Conservation (phyloP, 2,329 filamentous ascomycete species). For the Penicillium corylophilum region DNA sequence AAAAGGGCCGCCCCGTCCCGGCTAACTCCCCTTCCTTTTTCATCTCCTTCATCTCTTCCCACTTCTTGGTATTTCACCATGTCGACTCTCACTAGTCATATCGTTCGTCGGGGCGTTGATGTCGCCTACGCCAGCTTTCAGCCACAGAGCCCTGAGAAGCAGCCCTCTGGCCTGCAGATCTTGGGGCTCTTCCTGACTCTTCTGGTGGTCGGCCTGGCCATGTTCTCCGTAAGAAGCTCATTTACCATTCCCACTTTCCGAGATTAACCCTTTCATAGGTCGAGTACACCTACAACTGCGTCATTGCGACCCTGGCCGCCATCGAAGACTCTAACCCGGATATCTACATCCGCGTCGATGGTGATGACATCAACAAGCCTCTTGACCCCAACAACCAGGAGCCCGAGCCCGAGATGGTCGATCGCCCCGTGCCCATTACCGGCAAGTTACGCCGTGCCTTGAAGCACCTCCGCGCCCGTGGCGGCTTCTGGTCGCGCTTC, state of each 20-base stretch:
- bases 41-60: neutral
- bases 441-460: constrained; percentile 59
- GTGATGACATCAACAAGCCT: constrained; percentile 32
- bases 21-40: neutral
- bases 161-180: constrained; percentile 24
- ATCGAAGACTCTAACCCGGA: constrained; percentile 61
- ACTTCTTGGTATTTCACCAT: constrained; percentile 17
- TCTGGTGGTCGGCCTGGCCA: constrained; percentile 21
- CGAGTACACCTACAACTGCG: constrained; percentile 59
- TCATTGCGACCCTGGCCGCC: constrained; percentile 63
- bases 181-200: constrained; percentile 30
- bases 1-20: neutral
- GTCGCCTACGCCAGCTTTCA: constrained; percentile 26
- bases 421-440: constrained; percentile 59
- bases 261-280: constrained; percentile 32
- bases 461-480: constrained; percentile 61
- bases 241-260: neutral
- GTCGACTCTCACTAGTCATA: constrained; percentile 26
- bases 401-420: constrained; percentile 40
- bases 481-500: constrained; percentile 66
- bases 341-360: constrained; percentile 53
- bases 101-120: constrained; percentile 41
- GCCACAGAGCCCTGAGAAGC: constrained; percentile 10
- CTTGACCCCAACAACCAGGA: constrained; percentile 45
- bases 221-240: constrained; percentile 28